Evolutionary conservation across 306 rosid genomes (phyloP), one percentile per base, ranked within the genome.

Genomic region (Phaseolus lunatus): DNA sequence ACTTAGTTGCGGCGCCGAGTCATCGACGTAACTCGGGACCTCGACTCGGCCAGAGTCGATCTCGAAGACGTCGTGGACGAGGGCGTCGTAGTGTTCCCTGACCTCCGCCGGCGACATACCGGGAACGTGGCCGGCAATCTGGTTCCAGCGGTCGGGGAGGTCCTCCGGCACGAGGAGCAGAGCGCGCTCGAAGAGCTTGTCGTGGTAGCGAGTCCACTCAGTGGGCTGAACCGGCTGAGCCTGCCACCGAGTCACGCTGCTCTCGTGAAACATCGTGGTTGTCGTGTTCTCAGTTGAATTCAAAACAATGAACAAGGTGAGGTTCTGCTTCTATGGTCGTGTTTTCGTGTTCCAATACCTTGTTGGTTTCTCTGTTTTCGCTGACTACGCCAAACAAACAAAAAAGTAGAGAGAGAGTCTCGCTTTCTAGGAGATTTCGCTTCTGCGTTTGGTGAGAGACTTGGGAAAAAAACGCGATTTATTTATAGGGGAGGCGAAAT

Each of bases 31-130:
- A 19, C 75, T 74, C 14, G 98, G 98, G 12, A 88, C 43, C 80
- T 85, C 88, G 7, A 96, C 86, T 23, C 90, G 85, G 16, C 98
- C 99, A 3, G 94, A 88, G 23, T 96, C 97, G 69, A 96, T 96
- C 67, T 86, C 93, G 4, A 26, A 4, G 0, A 96, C 86, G 37
- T 96, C 99, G 58, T 89, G 93, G 9, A 96, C 80, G 76, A 96
- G 69, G 15, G 78, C 88, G 1, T 86, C 87, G 26, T 89, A 96
- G 85, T 90, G 97, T 7, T 86, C 83, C 82, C 47, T 73, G 1
- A 96, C 87, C 44, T 88, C 92, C 35, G 8, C 67, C 26, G 83
- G 54, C 8, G 90, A 85, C 90, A 75, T 89, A 0, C 98, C 97
- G 0, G 98, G 98, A 1, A 96, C 83, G 1, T 18, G 72, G 3